These are phyloP conservation scores for Botrytis aclada DNA, from an alignment of 2,329 filamentous ascomycete species.

Conservation along the genomic window DNA sequence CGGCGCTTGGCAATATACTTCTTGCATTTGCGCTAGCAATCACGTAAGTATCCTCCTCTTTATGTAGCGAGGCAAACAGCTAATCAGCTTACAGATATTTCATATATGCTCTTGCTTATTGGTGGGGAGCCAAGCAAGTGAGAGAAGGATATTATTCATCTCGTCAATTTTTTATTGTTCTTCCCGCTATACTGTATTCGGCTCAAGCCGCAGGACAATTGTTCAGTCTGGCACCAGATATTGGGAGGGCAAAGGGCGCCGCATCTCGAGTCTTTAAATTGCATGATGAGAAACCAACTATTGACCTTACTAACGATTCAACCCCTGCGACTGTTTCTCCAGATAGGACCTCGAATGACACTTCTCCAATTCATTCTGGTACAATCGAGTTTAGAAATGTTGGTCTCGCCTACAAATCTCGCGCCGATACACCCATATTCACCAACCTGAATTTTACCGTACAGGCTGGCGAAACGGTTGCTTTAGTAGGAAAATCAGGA, in stretches of 20 bases:
- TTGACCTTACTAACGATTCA: conserved; percentile 33
- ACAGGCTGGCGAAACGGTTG: conserved; percentile 57
- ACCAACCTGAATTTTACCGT: conserved; percentile 56
- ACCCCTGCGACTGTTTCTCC: background rate
- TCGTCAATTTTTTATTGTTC: conserved; percentile 72
- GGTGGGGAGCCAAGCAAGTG: conserved; percentile 74
- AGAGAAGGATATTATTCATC: conserved; percentile 57
- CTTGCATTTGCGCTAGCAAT: conserved; percentile 51
- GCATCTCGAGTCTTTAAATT: conserved; percentile 55
- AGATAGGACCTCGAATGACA: no score
- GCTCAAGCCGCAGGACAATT: conserved; percentile 72
- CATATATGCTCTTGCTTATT: conserved; percentile 73
- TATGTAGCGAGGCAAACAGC: background rate
- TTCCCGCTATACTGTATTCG: conserved; percentile 68
- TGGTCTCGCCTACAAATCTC: conserved; percentile 61
- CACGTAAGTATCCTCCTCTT: conserved; percentile 23
- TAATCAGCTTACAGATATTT: conserved; percentile 58
- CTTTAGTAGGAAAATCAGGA: conserved; percentile 63
- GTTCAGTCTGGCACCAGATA: conserved; percentile 71
- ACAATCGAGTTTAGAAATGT: conserved; percentile 56
- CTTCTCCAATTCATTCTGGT: conserved; percentile 19
- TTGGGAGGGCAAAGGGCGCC: conserved; percentile 64
- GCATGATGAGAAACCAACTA: conserved; percentile 42
- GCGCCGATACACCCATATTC: conserved; percentile 57
- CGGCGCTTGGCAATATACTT: conserved; percentile 54